Conservation (phyloP, 2,329 filamentous ascomycete species). For the Neofusicoccum laricinum region DNA sequence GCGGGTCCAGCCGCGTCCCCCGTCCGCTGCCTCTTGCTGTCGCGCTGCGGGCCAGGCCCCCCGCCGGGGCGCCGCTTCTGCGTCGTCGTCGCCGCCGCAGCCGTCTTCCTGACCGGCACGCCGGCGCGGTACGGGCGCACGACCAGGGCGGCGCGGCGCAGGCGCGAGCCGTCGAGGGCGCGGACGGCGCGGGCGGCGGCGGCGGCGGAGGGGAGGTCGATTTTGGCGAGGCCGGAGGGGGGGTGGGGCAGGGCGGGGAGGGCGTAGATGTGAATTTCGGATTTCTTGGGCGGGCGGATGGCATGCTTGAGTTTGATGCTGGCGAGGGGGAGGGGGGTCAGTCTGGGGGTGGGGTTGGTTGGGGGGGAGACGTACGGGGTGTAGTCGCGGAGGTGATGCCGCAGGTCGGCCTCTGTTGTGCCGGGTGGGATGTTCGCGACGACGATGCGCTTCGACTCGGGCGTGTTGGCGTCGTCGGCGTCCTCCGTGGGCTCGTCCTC, state of each 20-base stretch:
- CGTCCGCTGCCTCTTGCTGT: not conserved
- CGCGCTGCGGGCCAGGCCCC: not conserved
- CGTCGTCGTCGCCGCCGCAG: no score
- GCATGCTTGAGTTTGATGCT: not conserved
- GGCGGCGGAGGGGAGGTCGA: not conserved
- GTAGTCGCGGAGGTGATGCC: not conserved
- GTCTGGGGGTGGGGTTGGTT: not conserved
- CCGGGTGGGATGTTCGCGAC: not conserved
- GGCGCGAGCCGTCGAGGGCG: not conserved
- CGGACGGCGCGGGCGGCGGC: not conserved
- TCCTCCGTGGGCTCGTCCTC: not conserved
- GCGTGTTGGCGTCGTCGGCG: not conserved
- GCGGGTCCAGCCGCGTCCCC: not conserved
- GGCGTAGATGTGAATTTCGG: slow-evolving; percentile 4
- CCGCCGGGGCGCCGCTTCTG: not conserved
- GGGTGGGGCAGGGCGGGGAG: not conserved
- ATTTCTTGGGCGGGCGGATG: not conserved
- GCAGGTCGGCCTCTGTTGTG: not conserved
- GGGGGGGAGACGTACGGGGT: not conserved
- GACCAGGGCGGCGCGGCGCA: not conserved
- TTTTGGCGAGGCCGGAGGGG: not conserved
- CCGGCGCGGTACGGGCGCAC: not conserved
- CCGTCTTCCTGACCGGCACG: no score
- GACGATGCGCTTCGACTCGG: not conserved
- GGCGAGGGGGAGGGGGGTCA: not conserved